Evolutionary conservation across 2,329 filamentous ascomycete species (phyloP).

Genomic region (Phaeosphaeriaceae sp.): DNA sequence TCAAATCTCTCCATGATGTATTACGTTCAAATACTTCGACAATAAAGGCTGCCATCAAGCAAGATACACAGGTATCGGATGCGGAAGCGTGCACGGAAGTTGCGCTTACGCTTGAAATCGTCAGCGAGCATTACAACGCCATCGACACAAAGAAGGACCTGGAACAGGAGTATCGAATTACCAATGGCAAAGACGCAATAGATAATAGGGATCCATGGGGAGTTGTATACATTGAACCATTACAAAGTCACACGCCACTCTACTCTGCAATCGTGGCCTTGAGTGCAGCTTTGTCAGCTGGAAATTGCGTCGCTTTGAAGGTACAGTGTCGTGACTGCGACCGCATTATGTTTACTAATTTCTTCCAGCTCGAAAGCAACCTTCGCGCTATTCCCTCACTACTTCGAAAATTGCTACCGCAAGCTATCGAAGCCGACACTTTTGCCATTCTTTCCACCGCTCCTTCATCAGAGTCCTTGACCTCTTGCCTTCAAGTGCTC

Average conservation of each 20-base stretch:
- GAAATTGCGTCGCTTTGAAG: slow-evolving; percentile 59
- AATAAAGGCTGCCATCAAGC: slow-evolving; percentile 50
- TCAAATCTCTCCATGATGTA: slow-evolving; percentile 51
- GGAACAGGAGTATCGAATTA: slow-evolving; percentile 52
- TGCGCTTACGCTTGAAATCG: slow-evolving; percentile 47
- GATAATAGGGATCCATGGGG: slow-evolving; percentile 47
- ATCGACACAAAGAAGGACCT: slow-evolving; percentile 50
- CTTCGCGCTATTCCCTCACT: slow-evolving; percentile 45
- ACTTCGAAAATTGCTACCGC: slow-evolving; percentile 48
- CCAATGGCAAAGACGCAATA: slow-evolving; percentile 48
- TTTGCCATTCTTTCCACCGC: slow-evolving; percentile 52
- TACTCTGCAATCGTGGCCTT: slow-evolving; percentile 46
- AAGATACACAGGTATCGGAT: slow-evolving; percentile 46
- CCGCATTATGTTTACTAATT: background rate
- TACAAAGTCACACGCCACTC: slow-evolving; percentile 54
- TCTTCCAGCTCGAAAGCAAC: slow-evolving; percentile 49
- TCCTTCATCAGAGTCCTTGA: slow-evolving; percentile 34
- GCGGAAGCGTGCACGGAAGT: slow-evolving; percentile 53
- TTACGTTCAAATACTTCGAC: slow-evolving; percentile 45
- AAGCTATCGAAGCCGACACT: slow-evolving; percentile 56
- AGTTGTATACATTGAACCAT: slow-evolving; percentile 58
- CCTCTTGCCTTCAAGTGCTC: slow-evolving; percentile 38
- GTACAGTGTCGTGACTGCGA: slow-evolving; percentile 34
- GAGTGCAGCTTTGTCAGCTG: slow-evolving; percentile 57
- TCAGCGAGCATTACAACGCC: slow-evolving; percentile 50